Percentiles rank a stretch among this genome's conserved stretches.
Conservation (phyloP, 192 early-diverging fungal genomes). For the Gaertneriomyces semiglobifer region DNA sequence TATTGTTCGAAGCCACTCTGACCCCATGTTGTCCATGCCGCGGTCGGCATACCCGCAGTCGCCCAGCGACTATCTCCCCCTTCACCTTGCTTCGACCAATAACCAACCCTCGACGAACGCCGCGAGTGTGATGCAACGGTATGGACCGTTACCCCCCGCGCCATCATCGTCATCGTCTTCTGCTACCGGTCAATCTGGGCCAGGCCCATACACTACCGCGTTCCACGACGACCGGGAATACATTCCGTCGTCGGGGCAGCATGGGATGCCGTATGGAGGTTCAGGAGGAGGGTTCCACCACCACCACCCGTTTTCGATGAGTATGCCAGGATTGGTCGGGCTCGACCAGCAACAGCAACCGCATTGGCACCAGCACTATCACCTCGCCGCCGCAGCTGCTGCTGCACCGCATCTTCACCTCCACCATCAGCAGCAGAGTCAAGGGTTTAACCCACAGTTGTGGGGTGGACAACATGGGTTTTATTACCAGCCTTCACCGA, state of each 20-base stretch:
- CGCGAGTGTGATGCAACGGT: background rate
- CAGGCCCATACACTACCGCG: background rate
- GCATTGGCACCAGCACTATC: constrained; percentile 11
- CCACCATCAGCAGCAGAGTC: constrained; percentile 1
- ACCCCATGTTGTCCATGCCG: constrained; percentile 30
- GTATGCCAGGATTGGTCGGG: background rate
- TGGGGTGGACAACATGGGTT: background rate
- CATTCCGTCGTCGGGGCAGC: background rate
- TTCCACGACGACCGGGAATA: background rate
- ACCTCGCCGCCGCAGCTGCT: background rate
- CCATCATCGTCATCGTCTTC: background rate
- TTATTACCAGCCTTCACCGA: constrained; percentile 20
- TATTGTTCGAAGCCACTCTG: constrained; percentile 19
- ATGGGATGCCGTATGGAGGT: too few species aligned
- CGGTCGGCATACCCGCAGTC: constrained; percentile 27
- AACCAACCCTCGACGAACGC: background rate
- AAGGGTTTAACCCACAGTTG: background rate
- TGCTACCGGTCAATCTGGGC: background rate
- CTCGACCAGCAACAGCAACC: constrained; percentile 9
- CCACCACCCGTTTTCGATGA: background rate
- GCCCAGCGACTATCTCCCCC: constrained; percentile 13
- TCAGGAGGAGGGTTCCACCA: too few species aligned
- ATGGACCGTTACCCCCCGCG: background rate
- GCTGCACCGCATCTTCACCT: background rate
- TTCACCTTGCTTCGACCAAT: constrained; percentile 4